phyloP scores from a whole-genome alignment of 805 yeast genomes.

The Lipomyces orientalis region DNA sequence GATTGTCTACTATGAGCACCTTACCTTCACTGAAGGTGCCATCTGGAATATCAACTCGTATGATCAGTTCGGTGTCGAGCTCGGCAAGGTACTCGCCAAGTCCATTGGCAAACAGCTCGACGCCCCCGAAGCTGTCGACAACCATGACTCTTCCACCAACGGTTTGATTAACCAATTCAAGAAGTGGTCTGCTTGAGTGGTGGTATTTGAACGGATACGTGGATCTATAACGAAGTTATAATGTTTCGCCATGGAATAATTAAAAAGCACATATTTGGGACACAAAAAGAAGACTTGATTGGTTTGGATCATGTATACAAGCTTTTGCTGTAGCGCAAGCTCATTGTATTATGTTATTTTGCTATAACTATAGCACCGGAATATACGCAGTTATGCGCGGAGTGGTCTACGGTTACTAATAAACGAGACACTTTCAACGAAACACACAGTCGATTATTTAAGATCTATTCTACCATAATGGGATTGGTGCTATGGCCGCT shows the following conservation, averaged over 20 bases:
- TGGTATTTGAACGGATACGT: not conserved
- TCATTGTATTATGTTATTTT: not conserved
- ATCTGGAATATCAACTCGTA: constrained; percentile 99
- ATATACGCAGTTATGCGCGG: not conserved
- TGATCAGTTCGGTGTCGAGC: constrained; percentile 99
- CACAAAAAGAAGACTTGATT: not conserved
- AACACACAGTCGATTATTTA: not conserved
- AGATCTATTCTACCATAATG: not conserved
- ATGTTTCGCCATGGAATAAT: not conserved
- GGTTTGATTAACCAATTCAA: constrained; percentile 95
- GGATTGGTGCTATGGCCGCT: not conserved
- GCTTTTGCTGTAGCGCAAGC: not conserved
- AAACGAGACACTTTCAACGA: not conserved
- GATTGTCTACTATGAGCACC: constrained; percentile 97
- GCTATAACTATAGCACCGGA: not conserved
- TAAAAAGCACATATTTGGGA: not conserved
- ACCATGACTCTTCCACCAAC: constrained; percentile 91
- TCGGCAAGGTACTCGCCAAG: constrained; percentile 97
- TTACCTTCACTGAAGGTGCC: constrained; percentile 98
- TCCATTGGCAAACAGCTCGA: constrained; percentile 89
- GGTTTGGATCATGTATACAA: not conserved
- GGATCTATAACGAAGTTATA: not conserved
- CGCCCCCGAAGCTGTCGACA: constrained; percentile 56
- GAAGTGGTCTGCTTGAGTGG: constrained; percentile 49
- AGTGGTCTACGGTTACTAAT: not conserved